Evolutionary conservation across 257 asterid genomes (phyloP), one percentile per base, ranked within the genome.

Genomic region (Thymus quinquecostatus): DNA sequence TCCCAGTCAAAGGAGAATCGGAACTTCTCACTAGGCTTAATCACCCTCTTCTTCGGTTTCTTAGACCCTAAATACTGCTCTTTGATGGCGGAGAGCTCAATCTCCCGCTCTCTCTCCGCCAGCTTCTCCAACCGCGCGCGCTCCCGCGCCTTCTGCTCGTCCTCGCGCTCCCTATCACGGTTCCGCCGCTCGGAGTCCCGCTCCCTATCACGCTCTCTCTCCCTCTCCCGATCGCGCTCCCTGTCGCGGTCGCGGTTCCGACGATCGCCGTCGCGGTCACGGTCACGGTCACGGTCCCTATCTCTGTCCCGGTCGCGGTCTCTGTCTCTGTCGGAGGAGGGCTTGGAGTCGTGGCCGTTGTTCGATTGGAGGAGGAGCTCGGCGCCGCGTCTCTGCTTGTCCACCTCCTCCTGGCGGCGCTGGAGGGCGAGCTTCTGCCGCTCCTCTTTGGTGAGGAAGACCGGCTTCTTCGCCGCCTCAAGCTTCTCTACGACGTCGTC

Each of bases 381-480:
- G 8, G 81, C 12, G 21, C 85, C 87, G 57, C 85, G 86, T 56
- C 69, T 82, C 70, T 83, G 90, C 58, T 82, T 85, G 45, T 84
- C 84, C 8, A 81, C 76, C 72, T 85, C 92, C n/a, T 87, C 89
- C 79, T 83, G 77, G 54, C 91, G 89, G 74, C 91, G 85, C 69
- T 87, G 79, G 56, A 89, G 79, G 36, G 94, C 94, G 47, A 89
- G 80, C 79, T 85, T 64, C 28, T 85, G 85, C n/a, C 93, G 90
- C 85, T 89, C 86, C 68, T 82, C 87, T 66, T 82, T 89, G 51
- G 96, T 83, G 69, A 89, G 91, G 48, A 87, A 89, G 21, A 89
- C 86, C 0, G 92, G 96, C 75, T 89, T 89, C 79, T 78, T 85
- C 8, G 69, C 44, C 41, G 72, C 74, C 60, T 82, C 90, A 13